phyloP scores from a whole-genome alignment of 192 early-diverging fungal species.

The Pilobolus umbonatus region DNA sequence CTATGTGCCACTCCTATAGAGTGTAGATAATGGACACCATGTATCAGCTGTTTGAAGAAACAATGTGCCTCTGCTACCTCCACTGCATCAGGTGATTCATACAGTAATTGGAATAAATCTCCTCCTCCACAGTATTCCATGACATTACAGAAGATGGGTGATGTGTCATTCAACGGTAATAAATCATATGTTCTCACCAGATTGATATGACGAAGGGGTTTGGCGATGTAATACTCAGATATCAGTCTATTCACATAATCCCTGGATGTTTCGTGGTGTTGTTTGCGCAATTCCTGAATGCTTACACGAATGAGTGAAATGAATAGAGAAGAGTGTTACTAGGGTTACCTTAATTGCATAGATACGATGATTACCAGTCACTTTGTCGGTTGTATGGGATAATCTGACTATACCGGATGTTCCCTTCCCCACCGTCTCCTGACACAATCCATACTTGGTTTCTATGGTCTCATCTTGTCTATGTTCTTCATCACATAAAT shows the following conservation, averaged over 20 bases:
- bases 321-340: background rate
- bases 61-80: slow-evolving; percentile 45
- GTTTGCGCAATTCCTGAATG: slow-evolving; percentile 79
- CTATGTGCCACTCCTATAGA: slow-evolving; percentile 74
- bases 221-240: slow-evolving; percentile 80
- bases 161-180: slow-evolving; percentile 59
- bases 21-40: slow-evolving; percentile 76
- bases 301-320: background rate
- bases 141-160: slow-evolving; percentile 54
- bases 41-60: slow-evolving; percentile 74
- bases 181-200: slow-evolving; percentile 79
- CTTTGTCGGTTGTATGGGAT: slow-evolving; percentile 30
- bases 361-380: slow-evolving; percentile 25
- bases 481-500: slow-evolving; percentile 15
- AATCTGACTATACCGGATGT: slow-evolving; percentile 42
- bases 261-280: slow-evolving; percentile 45
- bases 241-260: slow-evolving; percentile 52
- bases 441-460: slow-evolving; percentile 39
- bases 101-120: slow-evolving; percentile 69
- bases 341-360: slow-evolving; percentile 42
- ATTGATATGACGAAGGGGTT: slow-evolving; percentile 69
- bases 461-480: slow-evolving; percentile 16
- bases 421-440: slow-evolving; percentile 40
- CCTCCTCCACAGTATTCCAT: slow-evolving; percentile 87
- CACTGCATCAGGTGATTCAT: slow-evolving; percentile 55